Base-by-base conservation (phyloP, 1,139 yeast genomes). In the Blastobotrys buckinghamii region DNA sequence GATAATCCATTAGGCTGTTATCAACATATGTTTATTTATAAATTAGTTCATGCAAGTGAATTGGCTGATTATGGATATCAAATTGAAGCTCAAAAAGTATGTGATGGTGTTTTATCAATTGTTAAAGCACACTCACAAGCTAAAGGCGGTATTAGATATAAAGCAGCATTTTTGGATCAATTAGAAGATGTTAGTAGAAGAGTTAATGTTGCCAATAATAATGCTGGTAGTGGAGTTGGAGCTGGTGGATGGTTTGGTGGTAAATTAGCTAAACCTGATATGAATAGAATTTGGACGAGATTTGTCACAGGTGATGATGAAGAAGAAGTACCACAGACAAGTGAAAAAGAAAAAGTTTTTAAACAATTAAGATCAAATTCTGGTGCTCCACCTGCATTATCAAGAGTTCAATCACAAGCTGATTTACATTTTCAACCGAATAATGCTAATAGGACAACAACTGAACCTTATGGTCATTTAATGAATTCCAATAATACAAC, bases 291-390 rank as follows among this genome's bases (percentile, higher is more conserved):
- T 52, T 72, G 89, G 53, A 95, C 78, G 59, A 88, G 88, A 64
- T 87, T 90, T 63, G 92, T 92, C 54, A 87, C 96, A 2, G 98
- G 97, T 12, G 96, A 87, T 47, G 90, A 82, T 39, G 66, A 66
- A 20, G 60, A 56, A 8, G 58, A 54, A 1, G 58, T 55, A 12
- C 53, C 51, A 4, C 56, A 57, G n/a, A 68, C 69, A 8, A 53
- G 71, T 3, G 70, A 67, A 1, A 68, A 67, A 33, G 78, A 77
- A 27, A 75, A 42, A 13, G 47, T 55, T 13, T 55, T 55, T 51
- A 53, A 50, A 48, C 41, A 47, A 32, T 44, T 45, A 13, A 39
- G 32, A 13, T 34, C 39, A 13, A 35, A 27, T 17, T 20, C 39
- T 8, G 42, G 45, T 13, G 44, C 34, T 9, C 33, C 44, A 6